Evolutionary conservation across 495 filamentous ascomycete species (phyloP).

Genomic region (Aspergillus cristatus): DNA sequence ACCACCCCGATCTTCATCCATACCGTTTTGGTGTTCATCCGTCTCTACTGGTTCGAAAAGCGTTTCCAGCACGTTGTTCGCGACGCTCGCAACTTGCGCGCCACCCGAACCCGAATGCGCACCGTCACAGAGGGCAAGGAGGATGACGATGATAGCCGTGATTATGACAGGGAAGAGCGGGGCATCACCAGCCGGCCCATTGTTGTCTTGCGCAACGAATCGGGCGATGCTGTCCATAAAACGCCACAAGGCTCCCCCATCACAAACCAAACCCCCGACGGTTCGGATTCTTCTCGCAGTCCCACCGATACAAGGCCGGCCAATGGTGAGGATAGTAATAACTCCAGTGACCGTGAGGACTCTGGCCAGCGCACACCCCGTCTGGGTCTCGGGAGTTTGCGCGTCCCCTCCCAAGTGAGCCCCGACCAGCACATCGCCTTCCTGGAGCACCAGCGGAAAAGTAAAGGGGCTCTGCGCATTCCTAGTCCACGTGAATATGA

Average conservation of each 20-base stretch:
- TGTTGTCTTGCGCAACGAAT: conserved; percentile 54
- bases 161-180: conserved; percentile 44
- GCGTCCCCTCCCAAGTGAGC: conserved; percentile 43
- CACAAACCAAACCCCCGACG: conserved; percentile 15
- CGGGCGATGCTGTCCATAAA: conserved; percentile 19
- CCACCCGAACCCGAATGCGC: conserved; percentile 47
- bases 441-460: conserved; percentile 73
- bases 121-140: conserved; percentile 42
- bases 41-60: conserved; percentile 96
- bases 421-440: conserved; percentile 80
- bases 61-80: conserved; percentile 72
- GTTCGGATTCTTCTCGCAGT: too few species aligned
- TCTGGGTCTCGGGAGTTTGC: conserved; percentile 22
- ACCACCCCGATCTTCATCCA: conserved; percentile 90
- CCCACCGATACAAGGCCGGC: conserved; percentile 13
- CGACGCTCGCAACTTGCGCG: conserved; percentile 44
- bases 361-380: conserved; percentile 1
- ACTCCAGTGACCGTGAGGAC: conserved; percentile 6
- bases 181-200: conserved; percentile 68
- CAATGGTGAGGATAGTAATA: conserved; percentile 12
- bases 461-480: conserved; percentile 66
- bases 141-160: conserved; percentile 18
- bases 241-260: conserved; percentile 12
- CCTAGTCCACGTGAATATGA: conserved; percentile 84
- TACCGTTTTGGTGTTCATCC: conserved; percentile 76